Percentiles rank a stretch among this genome's conserved stretches.
phyloP scores from a whole-genome alignment of 2,329 filamentous ascomycete species.

The Cordyceps pruinosa region DNA sequence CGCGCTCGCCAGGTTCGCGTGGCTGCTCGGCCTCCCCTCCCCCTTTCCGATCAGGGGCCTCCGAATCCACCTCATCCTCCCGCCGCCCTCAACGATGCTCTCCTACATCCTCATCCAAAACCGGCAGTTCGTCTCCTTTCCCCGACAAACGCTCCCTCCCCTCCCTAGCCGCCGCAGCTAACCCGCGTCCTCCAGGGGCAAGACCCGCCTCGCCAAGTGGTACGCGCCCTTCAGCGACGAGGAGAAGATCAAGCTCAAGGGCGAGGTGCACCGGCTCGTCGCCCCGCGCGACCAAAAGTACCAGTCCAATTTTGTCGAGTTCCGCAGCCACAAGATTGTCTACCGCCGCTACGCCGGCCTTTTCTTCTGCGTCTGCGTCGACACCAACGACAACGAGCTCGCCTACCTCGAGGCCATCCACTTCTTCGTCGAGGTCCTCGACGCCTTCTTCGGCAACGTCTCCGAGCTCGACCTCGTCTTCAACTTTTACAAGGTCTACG shows the following conservation, averaged over 20 bases:
- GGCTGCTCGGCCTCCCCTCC: conserved; percentile 1
- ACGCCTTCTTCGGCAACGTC: conserved; percentile 98
- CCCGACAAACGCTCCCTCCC: no score
- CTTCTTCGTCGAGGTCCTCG: conserved; percentile 98
- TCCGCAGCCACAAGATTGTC: conserved; percentile 89
- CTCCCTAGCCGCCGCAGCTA: neutral
- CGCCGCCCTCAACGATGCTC: conserved; percentile 42
- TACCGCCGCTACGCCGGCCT: conserved; percentile 96
- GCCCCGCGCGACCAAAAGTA: conserved; percentile 98
- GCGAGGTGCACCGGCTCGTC: conserved; percentile 96
- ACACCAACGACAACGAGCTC: conserved; percentile 97
- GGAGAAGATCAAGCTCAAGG: conserved; percentile 98
- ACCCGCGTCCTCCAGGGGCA: conserved; percentile 58
- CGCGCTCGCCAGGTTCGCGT: no score
- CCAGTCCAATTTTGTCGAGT: conserved; percentile 98
- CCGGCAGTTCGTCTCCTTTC: conserved; percentile 55
- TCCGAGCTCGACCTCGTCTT: conserved; percentile 92
- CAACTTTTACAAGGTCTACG: conserved; percentile 86
- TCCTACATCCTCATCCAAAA: conserved; percentile 90
- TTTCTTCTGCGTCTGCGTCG: conserved; percentile 98
- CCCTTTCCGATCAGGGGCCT: no score
- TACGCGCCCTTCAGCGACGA: conserved; percentile 98
- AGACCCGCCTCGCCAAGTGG: conserved; percentile 97
- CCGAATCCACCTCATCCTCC: neutral
- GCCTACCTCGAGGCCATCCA: conserved; percentile 96